Conservation (phyloP, 257 asterid species). For the Ligustrum vulgare region DNA sequence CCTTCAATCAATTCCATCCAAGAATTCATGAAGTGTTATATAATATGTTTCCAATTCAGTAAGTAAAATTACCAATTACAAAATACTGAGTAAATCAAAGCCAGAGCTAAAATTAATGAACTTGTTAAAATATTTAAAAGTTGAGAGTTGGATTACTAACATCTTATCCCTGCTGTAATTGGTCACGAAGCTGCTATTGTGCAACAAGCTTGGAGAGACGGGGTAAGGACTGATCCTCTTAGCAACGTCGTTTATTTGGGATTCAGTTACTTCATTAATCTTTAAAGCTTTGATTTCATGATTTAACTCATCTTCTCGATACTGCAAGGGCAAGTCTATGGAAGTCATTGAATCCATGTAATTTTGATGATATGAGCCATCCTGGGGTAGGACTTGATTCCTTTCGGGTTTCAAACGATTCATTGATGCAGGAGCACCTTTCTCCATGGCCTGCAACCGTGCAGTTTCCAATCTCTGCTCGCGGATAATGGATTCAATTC, state of each 20-base stretch:
- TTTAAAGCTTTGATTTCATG: slow-evolving; percentile 61
- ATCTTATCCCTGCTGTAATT: slow-evolving; percentile 60
- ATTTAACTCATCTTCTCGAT: slow-evolving; percentile 73
- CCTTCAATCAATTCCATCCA: neutral
- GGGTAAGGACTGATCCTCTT: slow-evolving; percentile 54
- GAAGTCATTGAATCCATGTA: slow-evolving; percentile 22
- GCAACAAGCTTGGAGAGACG: slow-evolving; percentile 87
- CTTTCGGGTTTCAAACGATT: slow-evolving; percentile 69
- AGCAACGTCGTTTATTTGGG: slow-evolving; percentile 43
- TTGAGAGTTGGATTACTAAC: slow-evolving; percentile 46
- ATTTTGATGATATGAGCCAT: slow-evolving; percentile 41
- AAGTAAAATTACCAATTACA: neutral
- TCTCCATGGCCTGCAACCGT: slow-evolving; percentile 87
- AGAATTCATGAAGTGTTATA: neutral
- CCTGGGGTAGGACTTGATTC: slow-evolving; percentile 89
- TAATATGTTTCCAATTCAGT: neutral
- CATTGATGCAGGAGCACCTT: slow-evolving; percentile 68
- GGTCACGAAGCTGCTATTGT: slow-evolving; percentile 51
- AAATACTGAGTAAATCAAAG: neutral
- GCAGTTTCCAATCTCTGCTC: slow-evolving; percentile 92
- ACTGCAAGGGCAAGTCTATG: slow-evolving; percentile 34
- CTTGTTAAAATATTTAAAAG: neutral
- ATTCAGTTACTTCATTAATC: slow-evolving; percentile 40
- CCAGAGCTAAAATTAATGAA: slow-evolving; percentile 2
- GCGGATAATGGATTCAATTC: slow-evolving; percentile 76